phyloP scores from a whole-genome alignment of 257 asterid species.

The Thymus mandschuricus region DNA sequence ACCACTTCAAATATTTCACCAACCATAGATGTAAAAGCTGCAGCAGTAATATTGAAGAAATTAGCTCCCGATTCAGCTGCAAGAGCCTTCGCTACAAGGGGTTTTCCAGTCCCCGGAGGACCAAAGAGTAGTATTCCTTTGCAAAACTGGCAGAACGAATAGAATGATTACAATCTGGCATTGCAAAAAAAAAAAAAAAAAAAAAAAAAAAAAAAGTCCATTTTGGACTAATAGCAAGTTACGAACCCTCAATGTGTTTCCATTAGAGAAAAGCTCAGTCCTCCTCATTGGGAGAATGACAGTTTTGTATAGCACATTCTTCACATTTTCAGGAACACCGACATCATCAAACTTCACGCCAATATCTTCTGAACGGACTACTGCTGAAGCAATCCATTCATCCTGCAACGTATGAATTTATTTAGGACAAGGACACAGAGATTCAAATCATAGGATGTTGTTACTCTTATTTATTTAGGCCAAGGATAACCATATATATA shows the following conservation, averaged over 20 bases:
- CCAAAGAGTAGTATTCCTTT: constrained; percentile 87
- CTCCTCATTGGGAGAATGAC: no score
- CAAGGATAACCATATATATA: no score
- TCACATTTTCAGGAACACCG: constrained; percentile 76
- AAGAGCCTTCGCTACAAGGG: constrained; percentile 94
- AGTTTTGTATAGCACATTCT: constrained; percentile 51
- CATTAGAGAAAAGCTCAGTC: constrained; percentile 50
- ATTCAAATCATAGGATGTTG: no score
- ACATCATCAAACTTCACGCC: constrained; percentile 73
- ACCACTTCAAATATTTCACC: constrained; percentile 46
- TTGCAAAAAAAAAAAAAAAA: no score
- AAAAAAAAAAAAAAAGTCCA: no score
- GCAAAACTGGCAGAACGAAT: constrained; percentile 51
- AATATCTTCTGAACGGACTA: constrained; percentile 68
- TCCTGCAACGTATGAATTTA: constrained; percentile 31
- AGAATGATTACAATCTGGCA: no score
- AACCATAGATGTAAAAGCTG: constrained; percentile 55
- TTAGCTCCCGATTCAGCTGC: constrained; percentile 18
- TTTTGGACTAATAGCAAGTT: no score
- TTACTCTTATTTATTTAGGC: no score
- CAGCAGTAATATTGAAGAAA: no score
- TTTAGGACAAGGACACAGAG: no score
- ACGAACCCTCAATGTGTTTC: constrained; percentile 47
- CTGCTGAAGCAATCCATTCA: constrained; percentile 30
- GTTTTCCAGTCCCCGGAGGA: constrained; percentile 98